These are phyloP conservation scores for Boletus speciosus DNA, from an alignment of 768 basidiomycete species.

Conservation along the genomic window DNA sequence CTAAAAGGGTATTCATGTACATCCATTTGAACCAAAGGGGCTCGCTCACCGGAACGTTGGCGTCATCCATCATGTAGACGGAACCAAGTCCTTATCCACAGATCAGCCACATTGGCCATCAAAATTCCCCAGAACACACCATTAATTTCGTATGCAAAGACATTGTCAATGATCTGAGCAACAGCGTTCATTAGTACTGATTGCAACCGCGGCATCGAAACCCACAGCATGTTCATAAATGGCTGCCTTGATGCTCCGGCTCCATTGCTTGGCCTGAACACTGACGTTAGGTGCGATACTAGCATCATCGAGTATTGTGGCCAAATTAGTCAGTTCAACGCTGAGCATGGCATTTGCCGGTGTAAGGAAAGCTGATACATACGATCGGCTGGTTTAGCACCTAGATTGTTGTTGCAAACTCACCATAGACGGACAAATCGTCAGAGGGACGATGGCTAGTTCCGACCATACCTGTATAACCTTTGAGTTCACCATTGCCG, in stretches of 20 bases:
- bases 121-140: slow-evolving; percentile 35
- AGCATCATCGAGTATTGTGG: slow-evolving; percentile 51
- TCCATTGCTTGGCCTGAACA: slow-evolving; percentile 53
- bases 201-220: not conserved
- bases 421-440: slow-evolving; percentile 66
- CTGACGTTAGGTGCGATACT: slow-evolving; percentile 50
- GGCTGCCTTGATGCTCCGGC: slow-evolving; percentile 52
- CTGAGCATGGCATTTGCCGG: slow-evolving; percentile 83
- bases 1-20: slow-evolving; percentile 32
- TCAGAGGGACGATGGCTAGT: slow-evolving; percentile 78
- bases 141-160: slow-evolving; percentile 78
- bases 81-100: slow-evolving; percentile 53
- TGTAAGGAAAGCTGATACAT: slow-evolving; percentile 63
- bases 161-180: slow-evolving; percentile 53
- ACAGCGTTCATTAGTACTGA: not conserved
- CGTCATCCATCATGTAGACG: slow-evolving; percentile 80
- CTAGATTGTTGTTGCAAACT: slow-evolving; percentile 3
- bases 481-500: slow-evolving; percentile 76
- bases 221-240: slow-evolving; percentile 61
- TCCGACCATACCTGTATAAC: slow-evolving; percentile 68
- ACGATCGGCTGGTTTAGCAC: not conserved
- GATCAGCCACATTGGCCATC: not conserved
- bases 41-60: slow-evolving; percentile 69
- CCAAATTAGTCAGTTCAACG: slow-evolving; percentile 63
- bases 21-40: not conserved